Conservation (phyloP, 768 basidiomycete species). For the Boletus vinaceobasis region DNA sequence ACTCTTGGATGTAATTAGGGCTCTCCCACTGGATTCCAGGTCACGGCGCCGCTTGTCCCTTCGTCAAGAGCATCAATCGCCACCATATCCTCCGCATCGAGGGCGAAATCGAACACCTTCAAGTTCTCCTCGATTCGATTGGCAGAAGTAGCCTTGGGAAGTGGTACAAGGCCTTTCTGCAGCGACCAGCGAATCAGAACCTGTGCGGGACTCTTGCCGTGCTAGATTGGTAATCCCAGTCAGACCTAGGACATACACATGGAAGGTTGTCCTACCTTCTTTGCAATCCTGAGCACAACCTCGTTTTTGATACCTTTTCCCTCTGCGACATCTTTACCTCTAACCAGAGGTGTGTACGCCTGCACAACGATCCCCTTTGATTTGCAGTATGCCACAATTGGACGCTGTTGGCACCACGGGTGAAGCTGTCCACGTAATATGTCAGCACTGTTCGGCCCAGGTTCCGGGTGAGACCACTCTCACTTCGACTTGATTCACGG, state of each 20-base stretch:
- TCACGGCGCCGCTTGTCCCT: conserved; percentile 66
- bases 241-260: background rate
- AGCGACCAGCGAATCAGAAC: conserved; percentile 52
- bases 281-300: conserved; percentile 47
- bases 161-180: conserved; percentile 55
- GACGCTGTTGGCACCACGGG: conserved; percentile 74
- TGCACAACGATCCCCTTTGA: conserved; percentile 57
- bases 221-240: conserved; percentile 16
- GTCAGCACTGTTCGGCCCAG: background rate
- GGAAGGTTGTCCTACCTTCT: conserved; percentile 43
- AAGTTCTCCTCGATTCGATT: conserved; percentile 70
- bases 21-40: conserved; percentile 76
- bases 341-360: conserved; percentile 72
- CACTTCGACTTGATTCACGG: conserved; percentile 30
- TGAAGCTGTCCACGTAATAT: conserved; percentile 49
- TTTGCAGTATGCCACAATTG: conserved; percentile 69
- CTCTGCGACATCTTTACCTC: conserved; percentile 31
- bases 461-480: background rate
- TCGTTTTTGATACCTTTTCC: conserved; percentile 44
- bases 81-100: conserved; percentile 60
- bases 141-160: conserved; percentile 73
- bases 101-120: conserved; percentile 68
- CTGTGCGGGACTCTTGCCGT: conserved; percentile 35
- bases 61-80: conserved; percentile 64
- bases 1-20: background rate